Evolutionary conservation across 768 basidiomycete species (phyloP).

Genomic region (Termitomyces bulborhizus): DNA sequence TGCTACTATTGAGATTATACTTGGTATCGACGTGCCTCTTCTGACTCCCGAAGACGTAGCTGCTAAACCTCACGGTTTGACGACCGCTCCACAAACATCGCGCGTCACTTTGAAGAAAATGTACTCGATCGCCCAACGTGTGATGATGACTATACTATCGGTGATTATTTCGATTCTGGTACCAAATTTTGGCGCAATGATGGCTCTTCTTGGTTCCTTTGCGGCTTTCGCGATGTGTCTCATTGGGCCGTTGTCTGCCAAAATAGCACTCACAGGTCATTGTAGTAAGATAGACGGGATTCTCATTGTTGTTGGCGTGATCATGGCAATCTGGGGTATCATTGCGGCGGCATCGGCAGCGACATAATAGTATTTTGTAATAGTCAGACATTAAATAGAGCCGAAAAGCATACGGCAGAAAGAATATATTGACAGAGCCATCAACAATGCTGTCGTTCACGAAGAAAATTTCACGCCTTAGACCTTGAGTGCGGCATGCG

Average conservation of each 20-base stretch:
- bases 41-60: constrained; percentile 33
- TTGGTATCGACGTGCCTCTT: constrained; percentile 53
- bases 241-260: constrained; percentile 71
- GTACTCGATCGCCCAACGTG: constrained; percentile 48
- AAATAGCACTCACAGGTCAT: constrained; percentile 48
- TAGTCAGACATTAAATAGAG: not conserved
- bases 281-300: constrained; percentile 46
- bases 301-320: constrained; percentile 42
- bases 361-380: constrained; percentile 11
- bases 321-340: constrained; percentile 81
- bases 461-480: constrained; percentile 41
- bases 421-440: not conserved
- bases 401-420: not conserved
- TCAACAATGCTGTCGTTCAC: not conserved
- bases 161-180: constrained; percentile 68
- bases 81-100: constrained; percentile 20
- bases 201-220: constrained; percentile 92
- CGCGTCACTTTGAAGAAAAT: constrained; percentile 29
- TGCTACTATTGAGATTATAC: constrained; percentile 71
- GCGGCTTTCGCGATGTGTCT: constrained; percentile 73
- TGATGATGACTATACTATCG: constrained; percentile 50
- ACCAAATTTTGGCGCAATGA: constrained; percentile 75
- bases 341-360: constrained; percentile 54
- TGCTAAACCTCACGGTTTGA: constrained; percentile 26
- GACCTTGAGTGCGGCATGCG: constrained; percentile 55